Conservation (phyloP, 768 basidiomycete genomes). For the Leccinum olivaceopallidum region DNA sequence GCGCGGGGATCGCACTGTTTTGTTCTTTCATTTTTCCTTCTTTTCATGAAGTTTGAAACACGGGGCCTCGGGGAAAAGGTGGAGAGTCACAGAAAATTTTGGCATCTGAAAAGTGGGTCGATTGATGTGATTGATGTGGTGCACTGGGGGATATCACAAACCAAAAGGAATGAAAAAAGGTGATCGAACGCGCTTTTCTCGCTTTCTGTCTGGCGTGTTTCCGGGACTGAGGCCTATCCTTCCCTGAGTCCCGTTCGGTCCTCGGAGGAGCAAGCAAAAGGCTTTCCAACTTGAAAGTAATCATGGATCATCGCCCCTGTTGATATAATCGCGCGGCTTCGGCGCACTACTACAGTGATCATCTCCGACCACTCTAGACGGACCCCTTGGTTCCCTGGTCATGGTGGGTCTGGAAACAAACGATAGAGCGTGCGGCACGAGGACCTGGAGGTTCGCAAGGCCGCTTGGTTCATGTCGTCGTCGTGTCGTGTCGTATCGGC, state of each 20-base stretch:
- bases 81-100: neutral
- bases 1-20: neutral
- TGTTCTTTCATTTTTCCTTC: neutral
- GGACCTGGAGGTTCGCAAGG: no score
- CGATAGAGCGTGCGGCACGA: no score
- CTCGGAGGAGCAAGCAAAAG: neutral
- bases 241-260: neutral
- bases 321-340: neutral
- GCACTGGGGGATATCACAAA: neutral
- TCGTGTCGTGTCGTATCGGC: neutral
- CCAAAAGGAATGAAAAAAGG: neutral
- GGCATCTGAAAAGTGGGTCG: neutral
- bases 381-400: neutral
- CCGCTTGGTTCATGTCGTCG: neutral
- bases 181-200: neutral
- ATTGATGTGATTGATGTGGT: neutral
- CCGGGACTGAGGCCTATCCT: neutral
- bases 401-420: neutral
- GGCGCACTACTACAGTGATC: neutral
- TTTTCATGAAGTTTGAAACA: neutral
- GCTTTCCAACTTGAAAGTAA: no score
- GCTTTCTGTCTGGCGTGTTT: neutral
- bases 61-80: no score
- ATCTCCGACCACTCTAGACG: neutral
- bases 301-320: neutral